phyloP scores from a whole-genome alignment of 176 grass and related monocot species.

The Rhipidocladum racemiflorum region DNA sequence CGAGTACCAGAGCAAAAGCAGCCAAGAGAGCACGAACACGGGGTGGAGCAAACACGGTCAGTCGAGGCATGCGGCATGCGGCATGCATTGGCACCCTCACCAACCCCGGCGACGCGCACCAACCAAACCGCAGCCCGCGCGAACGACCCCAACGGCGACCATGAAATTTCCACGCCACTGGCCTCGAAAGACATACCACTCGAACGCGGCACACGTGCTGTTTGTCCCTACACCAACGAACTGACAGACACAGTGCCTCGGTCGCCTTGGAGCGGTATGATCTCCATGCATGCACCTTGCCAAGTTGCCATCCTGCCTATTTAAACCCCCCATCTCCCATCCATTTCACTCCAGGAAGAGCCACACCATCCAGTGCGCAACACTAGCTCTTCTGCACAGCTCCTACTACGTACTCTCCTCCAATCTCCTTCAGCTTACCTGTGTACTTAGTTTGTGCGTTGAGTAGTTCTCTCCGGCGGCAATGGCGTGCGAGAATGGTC shows the following conservation, averaged over 20 bases:
- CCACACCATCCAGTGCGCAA: background rate
- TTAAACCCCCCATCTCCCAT: background rate
- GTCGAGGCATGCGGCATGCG: background rate
- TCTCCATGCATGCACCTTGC: background rate
- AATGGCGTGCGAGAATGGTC: constrained; percentile 37
- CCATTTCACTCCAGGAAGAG: background rate
- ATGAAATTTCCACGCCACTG: background rate
- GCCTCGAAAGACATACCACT: background rate
- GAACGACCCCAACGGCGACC: background rate
- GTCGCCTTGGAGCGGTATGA: background rate
- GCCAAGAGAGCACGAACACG: background rate
- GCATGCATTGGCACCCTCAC: background rate
- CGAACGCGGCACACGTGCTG: background rate
- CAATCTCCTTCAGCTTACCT: background rate
- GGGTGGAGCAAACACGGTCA: background rate
- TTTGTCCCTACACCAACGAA: background rate
- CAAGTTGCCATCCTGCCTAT: background rate
- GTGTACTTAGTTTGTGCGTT: background rate
- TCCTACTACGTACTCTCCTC: background rate
- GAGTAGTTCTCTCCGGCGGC: background rate
- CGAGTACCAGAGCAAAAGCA: background rate
- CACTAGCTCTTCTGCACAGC: constrained; percentile 35
- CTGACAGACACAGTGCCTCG: background rate
- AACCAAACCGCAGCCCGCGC: background rate
- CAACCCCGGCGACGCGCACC: background rate